A percentile compares a stretch with the other conserved stretches of the same genome.
Conservation (phyloP, 2,329 filamentous ascomycete genomes). For the Xylaria arbuscula region DNA sequence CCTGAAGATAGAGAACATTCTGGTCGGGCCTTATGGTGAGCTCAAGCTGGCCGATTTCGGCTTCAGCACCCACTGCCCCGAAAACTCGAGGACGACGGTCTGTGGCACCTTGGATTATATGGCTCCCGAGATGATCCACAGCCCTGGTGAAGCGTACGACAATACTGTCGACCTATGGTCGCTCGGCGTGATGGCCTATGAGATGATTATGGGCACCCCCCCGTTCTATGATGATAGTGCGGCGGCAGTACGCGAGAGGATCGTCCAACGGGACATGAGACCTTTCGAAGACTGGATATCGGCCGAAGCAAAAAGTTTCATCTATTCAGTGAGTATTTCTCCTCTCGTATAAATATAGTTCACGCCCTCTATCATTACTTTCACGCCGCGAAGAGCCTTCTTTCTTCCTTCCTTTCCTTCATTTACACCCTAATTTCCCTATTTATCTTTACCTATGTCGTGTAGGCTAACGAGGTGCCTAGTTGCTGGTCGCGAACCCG, state of each 20-base stretch:
- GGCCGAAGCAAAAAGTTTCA: slow-evolving; percentile 87
- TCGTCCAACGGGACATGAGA: slow-evolving; percentile 88
- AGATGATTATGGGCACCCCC: slow-evolving; percentile 95
- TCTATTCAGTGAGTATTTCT: slow-evolving; percentile 76
- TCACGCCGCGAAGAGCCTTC: too few relatives aligned
- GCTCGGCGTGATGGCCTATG: slow-evolving; percentile 91
- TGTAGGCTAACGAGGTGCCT: slow-evolving; percentile 37
- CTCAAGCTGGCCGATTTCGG: slow-evolving; percentile 99
- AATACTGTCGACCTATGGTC: slow-evolving; percentile 98
- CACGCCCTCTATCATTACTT: too few relatives aligned
- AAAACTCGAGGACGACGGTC: slow-evolving; percentile 90
- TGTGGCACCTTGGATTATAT: slow-evolving; percentile 98
- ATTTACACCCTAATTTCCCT: not conserved
- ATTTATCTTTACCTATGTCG: not conserved
- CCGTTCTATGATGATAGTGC: slow-evolving; percentile 91
- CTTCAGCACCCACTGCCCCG: slow-evolving; percentile 96
- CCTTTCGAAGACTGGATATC: slow-evolving; percentile 73
- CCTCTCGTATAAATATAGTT: not conserved
- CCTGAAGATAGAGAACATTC: slow-evolving; percentile 96
- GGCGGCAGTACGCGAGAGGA: slow-evolving; percentile 88
- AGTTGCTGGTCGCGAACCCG: slow-evolving; percentile 90
- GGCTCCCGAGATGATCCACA: slow-evolving; percentile 92
- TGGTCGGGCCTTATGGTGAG: slow-evolving; percentile 93
- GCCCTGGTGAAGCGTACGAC: slow-evolving; percentile 76
- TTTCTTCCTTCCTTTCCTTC: not conserved